phyloP scores from a whole-genome alignment of 345 rosid genomes.

The Citrus unshiu region DNA sequence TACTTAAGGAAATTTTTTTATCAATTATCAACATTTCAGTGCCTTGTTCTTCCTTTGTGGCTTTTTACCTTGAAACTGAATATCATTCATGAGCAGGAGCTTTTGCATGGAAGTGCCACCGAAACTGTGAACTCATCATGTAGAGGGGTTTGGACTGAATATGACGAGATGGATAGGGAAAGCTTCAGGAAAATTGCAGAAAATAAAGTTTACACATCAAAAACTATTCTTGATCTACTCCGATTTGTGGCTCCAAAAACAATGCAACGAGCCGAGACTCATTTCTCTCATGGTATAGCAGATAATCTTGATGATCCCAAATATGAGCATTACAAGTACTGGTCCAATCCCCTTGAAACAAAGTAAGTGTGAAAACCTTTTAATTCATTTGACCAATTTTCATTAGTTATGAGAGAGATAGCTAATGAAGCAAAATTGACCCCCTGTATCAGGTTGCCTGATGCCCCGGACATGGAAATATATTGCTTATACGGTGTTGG shows the following conservation, averaged over 20 bases:
- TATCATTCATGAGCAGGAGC: constrained; percentile 25
- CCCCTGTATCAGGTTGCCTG: constrained; percentile 47
- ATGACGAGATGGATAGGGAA: constrained; percentile 51
- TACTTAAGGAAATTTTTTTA: not conserved
- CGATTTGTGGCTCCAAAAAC: constrained; percentile 60
- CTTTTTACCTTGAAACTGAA: not conserved
- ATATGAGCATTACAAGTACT: constrained; percentile 55
- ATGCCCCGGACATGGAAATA: constrained; percentile 74
- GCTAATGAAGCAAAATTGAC: not conserved
- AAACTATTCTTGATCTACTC: constrained; percentile 44
- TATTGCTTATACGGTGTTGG: constrained; percentile 68
- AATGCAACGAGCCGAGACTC: constrained; percentile 63
- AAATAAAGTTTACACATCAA: constrained; percentile 54
- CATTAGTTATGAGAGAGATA: too few relatives aligned
- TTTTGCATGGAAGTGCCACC: constrained; percentile 3
- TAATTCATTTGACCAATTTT: not conserved
- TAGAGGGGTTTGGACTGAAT: constrained; percentile 58
- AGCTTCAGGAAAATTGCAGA: constrained; percentile 39
- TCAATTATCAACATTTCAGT: not conserved
- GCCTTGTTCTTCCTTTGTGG: not conserved
- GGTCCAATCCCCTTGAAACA: constrained; percentile 79
- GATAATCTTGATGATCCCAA: constrained; percentile 64
- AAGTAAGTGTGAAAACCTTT: constrained; percentile 33
- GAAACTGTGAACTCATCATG: constrained; percentile 29
- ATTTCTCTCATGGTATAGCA: constrained; percentile 75